Evolutionary conservation across 139 green algal genomes (phyloP).

Genomic region (Eudorina sp.): DNA sequence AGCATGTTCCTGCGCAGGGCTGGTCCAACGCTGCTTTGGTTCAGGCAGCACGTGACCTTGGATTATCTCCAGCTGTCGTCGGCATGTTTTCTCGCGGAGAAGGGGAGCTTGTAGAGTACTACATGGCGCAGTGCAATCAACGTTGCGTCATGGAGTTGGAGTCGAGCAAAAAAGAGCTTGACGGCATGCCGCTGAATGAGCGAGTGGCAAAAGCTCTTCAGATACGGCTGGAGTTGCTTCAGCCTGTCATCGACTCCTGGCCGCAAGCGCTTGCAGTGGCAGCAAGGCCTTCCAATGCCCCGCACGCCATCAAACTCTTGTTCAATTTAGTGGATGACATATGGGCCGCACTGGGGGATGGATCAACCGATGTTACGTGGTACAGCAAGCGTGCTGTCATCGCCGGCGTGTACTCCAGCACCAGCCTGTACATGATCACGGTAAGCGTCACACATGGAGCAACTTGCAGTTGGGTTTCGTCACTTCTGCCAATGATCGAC

Average conservation of each 20-base stretch:
- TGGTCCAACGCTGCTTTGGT: slow-evolving; percentile 63
- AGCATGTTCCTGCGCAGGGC: slow-evolving; percentile 59
- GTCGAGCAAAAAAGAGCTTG: slow-evolving; percentile 38
- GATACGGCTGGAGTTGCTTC: slow-evolving; percentile 68
- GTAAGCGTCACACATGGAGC: not conserved
- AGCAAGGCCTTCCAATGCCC: slow-evolving; percentile 60
- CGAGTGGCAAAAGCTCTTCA: slow-evolving; percentile 67
- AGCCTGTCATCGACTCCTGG: slow-evolving; percentile 66
- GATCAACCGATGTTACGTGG: slow-evolving; percentile 75
- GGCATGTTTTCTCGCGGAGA: slow-evolving; percentile 63
- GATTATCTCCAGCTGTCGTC: slow-evolving; percentile 67
- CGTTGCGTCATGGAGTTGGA: slow-evolving; percentile 50
- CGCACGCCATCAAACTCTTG: slow-evolving; percentile 60
- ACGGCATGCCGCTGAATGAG: slow-evolving; percentile 42
- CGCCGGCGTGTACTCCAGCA: slow-evolving; percentile 69
- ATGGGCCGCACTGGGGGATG: slow-evolving; percentile 76
- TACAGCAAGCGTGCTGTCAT: slow-evolving; percentile 80
- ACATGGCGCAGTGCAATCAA: slow-evolving; percentile 69
- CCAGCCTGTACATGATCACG: slow-evolving; percentile 87
- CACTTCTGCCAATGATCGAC: not conserved
- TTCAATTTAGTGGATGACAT: slow-evolving; percentile 51
- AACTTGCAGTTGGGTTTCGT: not conserved
- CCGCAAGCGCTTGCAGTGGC: slow-evolving; percentile 69
- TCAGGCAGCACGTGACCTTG: slow-evolving; percentile 67
- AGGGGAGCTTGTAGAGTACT: slow-evolving; percentile 72